Conservation (phyloP, 2,329 filamentous ascomycete genomes). For the Chaetomium globosum region DNA sequence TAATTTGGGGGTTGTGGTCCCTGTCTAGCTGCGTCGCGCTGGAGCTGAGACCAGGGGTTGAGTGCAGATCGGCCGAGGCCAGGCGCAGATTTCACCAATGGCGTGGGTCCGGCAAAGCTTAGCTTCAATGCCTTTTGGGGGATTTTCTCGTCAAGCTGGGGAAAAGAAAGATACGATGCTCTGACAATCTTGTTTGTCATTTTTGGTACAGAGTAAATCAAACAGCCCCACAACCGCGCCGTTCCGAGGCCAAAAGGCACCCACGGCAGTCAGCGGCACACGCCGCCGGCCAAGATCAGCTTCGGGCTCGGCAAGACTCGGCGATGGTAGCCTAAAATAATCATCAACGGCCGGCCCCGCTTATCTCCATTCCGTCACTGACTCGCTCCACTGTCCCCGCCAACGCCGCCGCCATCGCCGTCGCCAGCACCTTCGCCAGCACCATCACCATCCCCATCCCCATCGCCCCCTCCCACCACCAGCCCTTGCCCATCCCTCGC, state of each 20-base stretch:
- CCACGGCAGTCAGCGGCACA: neutral
- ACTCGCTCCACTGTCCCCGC: neutral
- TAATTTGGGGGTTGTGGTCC: neutral
- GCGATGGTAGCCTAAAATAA: neutral
- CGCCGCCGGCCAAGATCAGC: neutral
- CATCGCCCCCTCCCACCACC: slow-evolving; percentile 32
- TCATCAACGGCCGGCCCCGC: neutral
- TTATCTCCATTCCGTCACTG: neutral
- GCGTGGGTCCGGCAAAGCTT: slow-evolving; percentile 12
- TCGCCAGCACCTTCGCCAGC: slow-evolving; percentile 33
- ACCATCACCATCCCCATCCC: slow-evolving; percentile 22
- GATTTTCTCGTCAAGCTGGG: neutral
- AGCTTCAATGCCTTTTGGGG: neutral
- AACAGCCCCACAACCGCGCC: neutral
- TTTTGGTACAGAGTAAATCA: neutral
- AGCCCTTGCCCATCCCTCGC: slow-evolving; percentile 38
- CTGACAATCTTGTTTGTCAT: neutral
- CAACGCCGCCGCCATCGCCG: neutral
- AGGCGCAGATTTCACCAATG: neutral
- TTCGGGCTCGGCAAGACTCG: neutral
- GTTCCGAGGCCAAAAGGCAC: neutral
- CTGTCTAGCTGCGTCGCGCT: neutral
- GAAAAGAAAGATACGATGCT: neutral
- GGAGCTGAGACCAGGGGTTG: slow-evolving; percentile 4
- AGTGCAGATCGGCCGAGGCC: neutral